Percentiles rank a stretch among this genome's conserved stretches.
phyloP scores from a whole-genome alignment of 2,329 filamentous ascomycete species.

The Coniella vitis region DNA sequence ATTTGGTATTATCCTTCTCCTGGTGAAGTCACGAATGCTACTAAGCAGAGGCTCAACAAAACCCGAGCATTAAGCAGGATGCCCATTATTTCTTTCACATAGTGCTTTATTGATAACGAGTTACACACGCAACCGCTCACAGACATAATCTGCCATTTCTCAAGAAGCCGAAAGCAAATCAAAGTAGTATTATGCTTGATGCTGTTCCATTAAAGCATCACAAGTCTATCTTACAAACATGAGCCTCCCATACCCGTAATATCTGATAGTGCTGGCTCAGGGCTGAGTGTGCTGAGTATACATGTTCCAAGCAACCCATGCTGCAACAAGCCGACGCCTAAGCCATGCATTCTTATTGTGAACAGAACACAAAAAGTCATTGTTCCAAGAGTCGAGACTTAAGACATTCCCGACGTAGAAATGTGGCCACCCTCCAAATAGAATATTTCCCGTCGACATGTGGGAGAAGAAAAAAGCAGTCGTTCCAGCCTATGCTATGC shows the following conservation, averaged over 20 bases:
- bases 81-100: too few species aligned
- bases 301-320: slow-evolving; percentile 1
- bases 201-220: too few species aligned
- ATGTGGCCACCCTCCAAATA: slow-evolving; percentile 12
- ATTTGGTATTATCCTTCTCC: too few species aligned
- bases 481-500: slow-evolving; percentile 12
- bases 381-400: slow-evolving; percentile 2
- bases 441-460: slow-evolving; percentile 5
- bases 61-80: too few species aligned
- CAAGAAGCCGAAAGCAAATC: too few species aligned
- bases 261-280: background rate
- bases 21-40: too few species aligned
- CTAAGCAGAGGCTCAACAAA: too few species aligned
- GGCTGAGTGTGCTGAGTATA: background rate
- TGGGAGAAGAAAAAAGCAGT: background rate
- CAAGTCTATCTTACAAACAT: too few species aligned
- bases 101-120: too few species aligned
- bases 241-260: background rate
- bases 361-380: slow-evolving; percentile 3
- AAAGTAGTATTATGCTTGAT: too few species aligned
- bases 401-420: slow-evolving; percentile 12
- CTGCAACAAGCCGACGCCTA: slow-evolving; percentile 9
- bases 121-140: too few species aligned
- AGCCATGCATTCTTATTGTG: slow-evolving; percentile 11
- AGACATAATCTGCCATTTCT: too few species aligned